Base-by-base conservation (phyloP, 1,139 yeast species). In the Diutina mesorugosa region DNA sequence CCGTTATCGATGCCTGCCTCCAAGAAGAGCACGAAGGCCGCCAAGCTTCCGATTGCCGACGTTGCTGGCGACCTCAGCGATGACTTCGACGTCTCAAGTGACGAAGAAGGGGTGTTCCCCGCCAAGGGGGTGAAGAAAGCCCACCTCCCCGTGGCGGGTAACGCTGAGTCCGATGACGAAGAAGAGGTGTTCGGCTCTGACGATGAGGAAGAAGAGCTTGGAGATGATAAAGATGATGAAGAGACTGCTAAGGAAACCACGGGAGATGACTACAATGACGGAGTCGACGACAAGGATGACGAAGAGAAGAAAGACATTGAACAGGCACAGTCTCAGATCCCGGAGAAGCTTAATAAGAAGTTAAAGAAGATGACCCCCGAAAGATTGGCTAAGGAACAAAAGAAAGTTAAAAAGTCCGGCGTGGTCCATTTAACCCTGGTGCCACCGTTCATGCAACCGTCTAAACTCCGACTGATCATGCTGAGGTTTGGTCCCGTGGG, bases 401-500 rank as follows among this genome's bases (percentile, higher is more conserved):
- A 78, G 62, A 79, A 79, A 61, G 77, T 82, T 47, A 81, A 81
- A 62, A 86, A 81, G 64, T 84, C 97, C 0, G 99, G 99, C 2
- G 97, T 95, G 2, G 85, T 96, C 29, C 95, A 93, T 64, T 71
- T 93, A 4, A 90, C 98, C 0, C 78, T 86, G 58, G 81, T 95
- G 9, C 99, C 99, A 0, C 99, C 99, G 41, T 93, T 87, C 66
- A 95, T 93, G 99, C 90, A 90, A 66, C 99, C 99, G 0, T 81
- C 87, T 2, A 93, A 90, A 66, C 75, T 93, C 71, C 79, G 96
- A 63, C 95, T 90, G 57, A 80, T 93, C 14, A 73, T 95, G 47
- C 69, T 84, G 1, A 74, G 90, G 61, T 95, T 91, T 69, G 99
- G 99, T 8, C 84, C 83, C 59, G 79, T 91, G 9, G 96, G 90